Evolutionary conservation across 1,139 yeast species (phyloP).

Genomic region (Geotrichum candidum): DNA sequence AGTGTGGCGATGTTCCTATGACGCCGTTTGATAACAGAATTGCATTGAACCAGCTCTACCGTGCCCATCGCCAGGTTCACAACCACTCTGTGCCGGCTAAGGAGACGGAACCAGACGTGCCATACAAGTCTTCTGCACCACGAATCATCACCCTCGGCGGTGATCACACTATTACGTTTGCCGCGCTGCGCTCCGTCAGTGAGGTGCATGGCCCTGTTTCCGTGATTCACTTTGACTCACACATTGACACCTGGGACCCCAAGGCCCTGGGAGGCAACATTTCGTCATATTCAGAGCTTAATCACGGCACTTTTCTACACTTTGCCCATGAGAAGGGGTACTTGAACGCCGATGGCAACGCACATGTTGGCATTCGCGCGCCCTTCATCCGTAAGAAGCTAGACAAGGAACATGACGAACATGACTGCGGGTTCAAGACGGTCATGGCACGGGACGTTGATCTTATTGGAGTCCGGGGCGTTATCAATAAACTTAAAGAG

Average conservation of each 20-base stretch:
- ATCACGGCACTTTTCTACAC: slow-evolving; percentile 77
- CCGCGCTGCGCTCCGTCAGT: slow-evolving; percentile 58
- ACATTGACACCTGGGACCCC: slow-evolving; percentile 63
- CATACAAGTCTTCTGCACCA: slow-evolving; percentile 34
- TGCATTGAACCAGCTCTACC: slow-evolving; percentile 65
- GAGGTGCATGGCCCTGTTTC: slow-evolving; percentile 57
- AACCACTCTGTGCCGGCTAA: slow-evolving; percentile 55
- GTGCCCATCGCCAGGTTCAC: slow-evolving; percentile 57
- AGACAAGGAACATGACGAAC: slow-evolving; percentile 59
- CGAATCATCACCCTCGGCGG: slow-evolving; percentile 68
- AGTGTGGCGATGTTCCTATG: slow-evolving; percentile 77
- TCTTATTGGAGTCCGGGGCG: slow-evolving; percentile 40
- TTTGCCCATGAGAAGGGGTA: slow-evolving; percentile 51
- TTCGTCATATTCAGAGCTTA: slow-evolving; percentile 41
- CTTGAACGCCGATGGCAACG: slow-evolving; percentile 45
- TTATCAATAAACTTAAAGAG: slow-evolving; percentile 49
- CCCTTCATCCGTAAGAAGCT: slow-evolving; percentile 32
- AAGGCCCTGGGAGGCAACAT: slow-evolving; percentile 65
- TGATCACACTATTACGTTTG: slow-evolving; percentile 65
- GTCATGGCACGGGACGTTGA: slow-evolving; percentile 67
- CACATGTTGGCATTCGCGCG: slow-evolving; percentile 68
- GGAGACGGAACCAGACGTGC: slow-evolving; percentile 28
- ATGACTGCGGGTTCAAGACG: slow-evolving; percentile 55
- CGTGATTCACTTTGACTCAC: slow-evolving; percentile 71
- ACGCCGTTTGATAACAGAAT: slow-evolving; percentile 72